Percentiles rank a stretch among this genome's conserved stretches.
Evolutionary conservation across 2,329 filamentous ascomycete genomes (phyloP).

Genomic region (Ceratocystis huliohia): DNA sequence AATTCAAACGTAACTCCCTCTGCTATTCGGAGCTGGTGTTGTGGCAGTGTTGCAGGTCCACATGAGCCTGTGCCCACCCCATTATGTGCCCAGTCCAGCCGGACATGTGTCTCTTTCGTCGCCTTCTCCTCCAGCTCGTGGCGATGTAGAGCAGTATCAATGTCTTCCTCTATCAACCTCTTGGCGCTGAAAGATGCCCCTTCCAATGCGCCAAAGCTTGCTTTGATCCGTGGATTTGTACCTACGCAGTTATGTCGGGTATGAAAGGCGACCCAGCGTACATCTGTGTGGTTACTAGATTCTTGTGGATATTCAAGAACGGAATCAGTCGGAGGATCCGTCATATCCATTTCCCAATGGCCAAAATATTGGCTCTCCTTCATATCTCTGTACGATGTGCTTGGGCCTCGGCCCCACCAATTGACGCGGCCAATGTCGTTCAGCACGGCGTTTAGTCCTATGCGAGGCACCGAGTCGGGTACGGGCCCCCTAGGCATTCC

Average conservation of each 20-base stretch:
- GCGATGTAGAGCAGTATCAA: slow-evolving; percentile 45
- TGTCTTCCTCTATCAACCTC: slow-evolving; percentile 42
- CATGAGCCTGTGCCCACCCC: slow-evolving; percentile 51
- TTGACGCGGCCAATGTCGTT: slow-evolving; percentile 30
- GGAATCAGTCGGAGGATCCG: slow-evolving; percentile 38
- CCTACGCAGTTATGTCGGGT: neutral
- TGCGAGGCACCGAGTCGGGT: slow-evolving; percentile 45
- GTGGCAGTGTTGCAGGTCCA: slow-evolving; percentile 41
- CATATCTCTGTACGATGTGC: slow-evolving; percentile 54
- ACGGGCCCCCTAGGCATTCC: slow-evolving; percentile 36
- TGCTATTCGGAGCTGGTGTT: slow-evolving; percentile 34
- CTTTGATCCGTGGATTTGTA: slow-evolving; percentile 27
- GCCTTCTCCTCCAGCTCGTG: slow-evolving; percentile 42
- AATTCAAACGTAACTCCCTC: slow-evolving; percentile 33
- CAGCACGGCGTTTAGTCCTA: slow-evolving; percentile 42
- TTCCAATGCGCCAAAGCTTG: slow-evolving; percentile 34
- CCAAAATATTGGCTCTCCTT: slow-evolving; percentile 48
- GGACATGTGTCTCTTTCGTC: slow-evolving; percentile 41
- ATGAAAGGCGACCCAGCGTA: slow-evolving; percentile 40
- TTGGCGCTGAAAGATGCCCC: slow-evolving; percentile 44
- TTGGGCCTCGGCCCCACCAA: slow-evolving; percentile 59
- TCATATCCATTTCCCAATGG: slow-evolving; percentile 32
- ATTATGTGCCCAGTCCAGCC: slow-evolving; percentile 50
- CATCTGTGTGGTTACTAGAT: slow-evolving; percentile 50
- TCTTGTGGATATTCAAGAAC: slow-evolving; percentile 60